phyloP scores from a whole-genome alignment of 78 protist species.

The Cavenderia fasciculata region DNA sequence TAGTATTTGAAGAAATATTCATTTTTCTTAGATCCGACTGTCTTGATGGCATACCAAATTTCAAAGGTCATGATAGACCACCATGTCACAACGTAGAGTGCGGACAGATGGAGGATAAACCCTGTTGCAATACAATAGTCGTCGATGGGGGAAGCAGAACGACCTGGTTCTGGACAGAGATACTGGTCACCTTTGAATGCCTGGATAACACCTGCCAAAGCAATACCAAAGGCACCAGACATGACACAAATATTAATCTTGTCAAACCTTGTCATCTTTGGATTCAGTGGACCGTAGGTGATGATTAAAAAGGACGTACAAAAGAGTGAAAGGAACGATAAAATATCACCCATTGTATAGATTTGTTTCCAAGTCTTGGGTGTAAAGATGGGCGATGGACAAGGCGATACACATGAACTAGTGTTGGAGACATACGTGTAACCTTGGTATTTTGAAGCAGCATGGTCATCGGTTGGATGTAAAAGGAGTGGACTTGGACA shows the following conservation, averaged over 20 bases:
- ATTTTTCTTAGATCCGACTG: too few relatives aligned
- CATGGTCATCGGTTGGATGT: too few relatives aligned
- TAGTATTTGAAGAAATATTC: background rate
- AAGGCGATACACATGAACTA: conserved; percentile 28
- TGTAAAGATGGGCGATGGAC: conserved; percentile 37
- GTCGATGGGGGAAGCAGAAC: background rate
- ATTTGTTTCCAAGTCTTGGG: conserved; percentile 17
- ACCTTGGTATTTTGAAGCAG: too few relatives aligned
- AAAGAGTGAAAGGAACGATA: conserved; percentile 17
- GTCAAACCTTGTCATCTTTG: conserved; percentile 28
- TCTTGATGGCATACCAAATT: conserved; percentile 21
- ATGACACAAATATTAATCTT: background rate
- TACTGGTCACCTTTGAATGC: conserved; percentile 39
- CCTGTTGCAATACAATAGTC: conserved; percentile 30
- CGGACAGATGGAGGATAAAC: conserved; percentile 29
- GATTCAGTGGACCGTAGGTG: conserved; percentile 10
- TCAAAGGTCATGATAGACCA: conserved; percentile 38
- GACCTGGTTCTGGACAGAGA: conserved; percentile 15
- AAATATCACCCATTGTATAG: background rate
- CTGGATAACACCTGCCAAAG: conserved; percentile 11
- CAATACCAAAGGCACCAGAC: background rate
- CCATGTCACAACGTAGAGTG: conserved; percentile 17
- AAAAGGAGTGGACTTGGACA: too few relatives aligned
- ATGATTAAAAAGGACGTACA: background rate
- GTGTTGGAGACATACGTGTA: too few relatives aligned